phyloP scores from a whole-genome alignment of 75 land plant species.

The Cunninghamia lanceolata region DNA sequence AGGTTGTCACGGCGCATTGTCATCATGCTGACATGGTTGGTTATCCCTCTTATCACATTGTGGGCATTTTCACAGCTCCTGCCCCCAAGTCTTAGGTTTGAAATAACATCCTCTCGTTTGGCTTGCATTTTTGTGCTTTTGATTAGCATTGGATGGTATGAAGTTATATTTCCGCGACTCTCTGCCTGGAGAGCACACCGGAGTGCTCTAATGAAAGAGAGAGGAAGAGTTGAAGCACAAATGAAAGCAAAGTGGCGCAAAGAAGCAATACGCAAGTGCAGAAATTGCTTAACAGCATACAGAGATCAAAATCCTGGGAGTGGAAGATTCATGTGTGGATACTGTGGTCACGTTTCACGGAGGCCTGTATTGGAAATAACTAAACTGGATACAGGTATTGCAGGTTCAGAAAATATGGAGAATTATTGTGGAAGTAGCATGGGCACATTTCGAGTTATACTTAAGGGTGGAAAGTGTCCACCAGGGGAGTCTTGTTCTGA shows the following conservation, averaged over 20 bases:
- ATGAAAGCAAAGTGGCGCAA: constrained; percentile 43
- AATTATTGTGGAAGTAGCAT: constrained; percentile 24
- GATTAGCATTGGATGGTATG: constrained; percentile 38
- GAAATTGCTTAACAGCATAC: constrained; percentile 35
- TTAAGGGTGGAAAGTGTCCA: constrained; percentile 13
- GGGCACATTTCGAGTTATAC: constrained; percentile 5
- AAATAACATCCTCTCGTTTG: constrained; percentile 34
- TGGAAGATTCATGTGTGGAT: constrained; percentile 41
- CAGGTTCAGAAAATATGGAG: constrained; percentile 21
- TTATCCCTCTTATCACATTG: constrained; percentile 35
- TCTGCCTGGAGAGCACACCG: constrained; percentile 33
- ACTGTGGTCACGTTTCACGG: constrained; percentile 41
- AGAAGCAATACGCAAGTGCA: constrained; percentile 37
- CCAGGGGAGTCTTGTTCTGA: constrained; percentile 21
- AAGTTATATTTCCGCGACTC: constrained; percentile 32
- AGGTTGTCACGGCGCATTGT: constrained; percentile 47
- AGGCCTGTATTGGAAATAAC: constrained; percentile 39
- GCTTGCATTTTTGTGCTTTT: constrained; percentile 46
- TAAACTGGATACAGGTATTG: constrained; percentile 14
- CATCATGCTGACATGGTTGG: constrained; percentile 40
- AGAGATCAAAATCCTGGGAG: constrained; percentile 42
- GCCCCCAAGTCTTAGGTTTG: constrained; percentile 35
- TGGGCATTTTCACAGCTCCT: constrained; percentile 47
- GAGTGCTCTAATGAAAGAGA: constrained; percentile 23
- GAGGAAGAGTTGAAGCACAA: constrained; percentile 32